Evolutionary conservation across 1,284 basidiomycete genomes (phyloP), one percentile per base, ranked within the genome.

Genomic region (Tylopilus sp.): DNA sequence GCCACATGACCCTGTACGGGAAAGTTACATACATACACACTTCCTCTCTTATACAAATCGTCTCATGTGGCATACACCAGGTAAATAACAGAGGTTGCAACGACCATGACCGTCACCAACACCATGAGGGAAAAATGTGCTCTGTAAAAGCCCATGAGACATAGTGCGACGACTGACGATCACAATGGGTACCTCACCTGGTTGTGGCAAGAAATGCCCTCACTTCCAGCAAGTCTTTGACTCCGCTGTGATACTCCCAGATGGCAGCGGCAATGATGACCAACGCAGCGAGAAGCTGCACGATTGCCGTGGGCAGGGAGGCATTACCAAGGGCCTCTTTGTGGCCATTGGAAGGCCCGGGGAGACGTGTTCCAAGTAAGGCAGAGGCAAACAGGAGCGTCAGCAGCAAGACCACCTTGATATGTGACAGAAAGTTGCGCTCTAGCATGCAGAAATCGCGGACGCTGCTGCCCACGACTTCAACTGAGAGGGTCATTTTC

Each of bases 401-500:
- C 21, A 92, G 80, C n/a, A 92, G 80, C 23, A 90, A 80, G 17
- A 86, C 88, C 35, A 92, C 83, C 73, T 87, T 89, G 65, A 90
- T 69, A 75, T 92, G 88, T 0, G 90, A 85, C 33, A 92, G 82
- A 58, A 90, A 80, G 73, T 92, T 92, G 62, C 90, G 84, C 77
- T 92, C 90, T 17, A 92, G 84, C 90, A 92, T 91, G 76, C 87
- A 89, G 70, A 86, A 91, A 75, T 92, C 90, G 72, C 91, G 83
- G 21, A 88, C 88, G 23, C 83, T 83, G 72, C 85, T 86, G 62
- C 83, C 82, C 31, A 75, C 73, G 62, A 83, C 80, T 53, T 81
- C 75, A 10, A 81, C 70, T 33, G 72, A 69, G 58, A 71, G 67
- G 1, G 74, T 29, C 77, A 78, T 61, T 19, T 21, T 19, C 13